These are phyloP conservation scores for Leccinellum rugosiceps DNA, from an alignment of 768 basidiomycete species.

Conservation along the genomic window DNA sequence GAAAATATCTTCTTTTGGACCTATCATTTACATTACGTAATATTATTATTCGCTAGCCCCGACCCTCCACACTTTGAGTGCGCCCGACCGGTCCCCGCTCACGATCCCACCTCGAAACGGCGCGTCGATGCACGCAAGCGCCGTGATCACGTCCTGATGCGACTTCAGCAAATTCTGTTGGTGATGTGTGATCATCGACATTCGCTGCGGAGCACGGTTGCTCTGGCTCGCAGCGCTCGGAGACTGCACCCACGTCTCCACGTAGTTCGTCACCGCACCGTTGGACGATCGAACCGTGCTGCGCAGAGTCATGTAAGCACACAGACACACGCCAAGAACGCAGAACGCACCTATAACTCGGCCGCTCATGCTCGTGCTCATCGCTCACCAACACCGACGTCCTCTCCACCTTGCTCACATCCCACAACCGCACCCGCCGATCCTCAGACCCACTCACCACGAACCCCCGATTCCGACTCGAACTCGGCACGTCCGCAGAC, in stretches of 20 bases:
- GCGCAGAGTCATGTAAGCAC: constrained; percentile 10
- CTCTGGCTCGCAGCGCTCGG: constrained; percentile 44
- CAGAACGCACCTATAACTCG: constrained; percentile 63
- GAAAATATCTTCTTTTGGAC: constrained; percentile 27
- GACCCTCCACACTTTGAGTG: constrained; percentile 87
- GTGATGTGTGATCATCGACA: constrained; percentile 73
- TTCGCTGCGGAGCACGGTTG: constrained; percentile 71
- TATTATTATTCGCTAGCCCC: constrained; percentile 44
- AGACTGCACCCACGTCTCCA: constrained; percentile 60
- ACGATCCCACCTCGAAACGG: constrained; percentile 91
- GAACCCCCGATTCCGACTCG: constrained; percentile 59
- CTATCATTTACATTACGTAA: neutral
- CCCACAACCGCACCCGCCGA: constrained; percentile 84
- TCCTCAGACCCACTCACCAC: constrained; percentile 91
- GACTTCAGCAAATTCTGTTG: constrained; percentile 82
- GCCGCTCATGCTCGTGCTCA: constrained; percentile 72
- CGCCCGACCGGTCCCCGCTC: constrained; percentile 88
- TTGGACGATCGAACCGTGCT: constrained; percentile 35
- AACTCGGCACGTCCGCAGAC: constrained; percentile 36
- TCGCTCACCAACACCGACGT: constrained; percentile 78
- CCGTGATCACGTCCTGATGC: constrained; percentile 89
- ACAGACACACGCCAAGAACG: neutral
- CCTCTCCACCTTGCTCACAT: constrained; percentile 67
- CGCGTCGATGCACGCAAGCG: constrained; percentile 82
- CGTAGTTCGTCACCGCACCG: constrained; percentile 48